Conservation (phyloP, 2,329 filamentous ascomycete genomes). For the Cadophora gregata region DNA sequence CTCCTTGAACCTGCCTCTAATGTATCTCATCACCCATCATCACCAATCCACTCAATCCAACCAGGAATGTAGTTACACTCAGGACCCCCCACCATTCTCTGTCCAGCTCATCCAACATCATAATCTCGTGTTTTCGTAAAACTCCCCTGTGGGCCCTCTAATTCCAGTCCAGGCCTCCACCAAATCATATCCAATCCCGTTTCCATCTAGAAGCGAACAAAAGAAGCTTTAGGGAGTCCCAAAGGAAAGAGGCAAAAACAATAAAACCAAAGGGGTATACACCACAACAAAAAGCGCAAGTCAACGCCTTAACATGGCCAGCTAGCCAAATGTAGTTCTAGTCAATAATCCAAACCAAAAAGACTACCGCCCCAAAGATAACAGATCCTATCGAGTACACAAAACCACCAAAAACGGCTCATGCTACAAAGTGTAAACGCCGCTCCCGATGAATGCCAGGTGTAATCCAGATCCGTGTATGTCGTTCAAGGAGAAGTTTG, state of each 20-base stretch:
- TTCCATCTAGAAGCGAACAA: conserved; percentile 8
- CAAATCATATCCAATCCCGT: conserved; percentile 2
- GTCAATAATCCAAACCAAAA: not conserved
- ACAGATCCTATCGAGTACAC: not conserved
- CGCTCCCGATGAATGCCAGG: not conserved
- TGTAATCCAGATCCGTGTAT: not conserved
- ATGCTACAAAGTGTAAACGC: conserved; percentile 5
- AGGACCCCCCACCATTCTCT: not conserved
- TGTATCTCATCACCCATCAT: not conserved
- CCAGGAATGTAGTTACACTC: not conserved
- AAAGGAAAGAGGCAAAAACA: not conserved
- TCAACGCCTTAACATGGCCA: conserved; percentile 1
- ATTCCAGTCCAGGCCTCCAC: not conserved
- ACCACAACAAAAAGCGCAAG: not conserved
- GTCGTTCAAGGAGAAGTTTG: not conserved
- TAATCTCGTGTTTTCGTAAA: conserved; percentile 12
- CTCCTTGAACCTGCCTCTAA: not conserved
- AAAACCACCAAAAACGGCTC: not conserved
- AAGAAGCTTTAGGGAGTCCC: not conserved
- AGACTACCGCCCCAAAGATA: not conserved
- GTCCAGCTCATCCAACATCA: not conserved
- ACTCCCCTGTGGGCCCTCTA: not conserved
- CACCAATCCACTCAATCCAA: not conserved
- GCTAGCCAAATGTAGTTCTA: not conserved
- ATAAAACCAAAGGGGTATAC: conserved; percentile 18